These are phyloP conservation scores for Penicillium alfredii DNA, from an alignment of 495 filamentous ascomycete genomes.

Conservation along the genomic window DNA sequence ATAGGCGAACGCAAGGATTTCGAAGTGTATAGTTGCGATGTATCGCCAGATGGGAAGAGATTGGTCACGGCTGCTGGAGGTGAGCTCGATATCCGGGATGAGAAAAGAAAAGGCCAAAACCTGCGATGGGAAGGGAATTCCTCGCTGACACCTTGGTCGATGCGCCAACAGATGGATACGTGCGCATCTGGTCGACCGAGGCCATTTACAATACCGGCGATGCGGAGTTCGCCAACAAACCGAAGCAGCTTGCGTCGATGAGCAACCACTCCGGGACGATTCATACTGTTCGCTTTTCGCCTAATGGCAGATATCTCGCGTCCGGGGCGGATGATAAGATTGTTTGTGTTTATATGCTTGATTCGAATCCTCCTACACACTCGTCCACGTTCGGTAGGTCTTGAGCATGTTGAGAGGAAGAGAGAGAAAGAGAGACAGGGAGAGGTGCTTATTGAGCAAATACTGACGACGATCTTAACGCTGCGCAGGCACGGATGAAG, in stretches of 20 bases:
- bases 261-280: conserved; percentile 98
- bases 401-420: neutral
- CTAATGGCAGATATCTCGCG: conserved; percentile 86
- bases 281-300: conserved; percentile 91
- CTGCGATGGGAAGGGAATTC: neutral
- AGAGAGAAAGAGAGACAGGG: neutral
- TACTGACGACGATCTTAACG: conserved; percentile 7
- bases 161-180: conserved; percentile 72
- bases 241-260: conserved; percentile 92
- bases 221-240: conserved; percentile 59
- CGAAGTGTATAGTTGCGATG: conserved; percentile 95
- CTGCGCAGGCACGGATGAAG: conserved; percentile 71
- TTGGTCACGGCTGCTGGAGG: conserved; percentile 92
- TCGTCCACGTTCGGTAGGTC: conserved; percentile 66
- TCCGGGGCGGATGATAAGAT: conserved; percentile 98
- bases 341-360: conserved; percentile 90
- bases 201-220: conserved; percentile 78
- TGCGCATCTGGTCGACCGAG: conserved; percentile 95
- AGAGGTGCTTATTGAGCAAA: neutral
- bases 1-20: conserved; percentile 94
- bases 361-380: conserved; percentile 70
- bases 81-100: conserved; percentile 44
- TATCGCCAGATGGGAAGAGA: conserved; percentile 86
- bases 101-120: neutral
- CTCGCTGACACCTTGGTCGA: too few species aligned